phyloP scores from a whole-genome alignment of 495 filamentous ascomycete genomes.

The Paragyromitra xinjiangensis region DNA sequence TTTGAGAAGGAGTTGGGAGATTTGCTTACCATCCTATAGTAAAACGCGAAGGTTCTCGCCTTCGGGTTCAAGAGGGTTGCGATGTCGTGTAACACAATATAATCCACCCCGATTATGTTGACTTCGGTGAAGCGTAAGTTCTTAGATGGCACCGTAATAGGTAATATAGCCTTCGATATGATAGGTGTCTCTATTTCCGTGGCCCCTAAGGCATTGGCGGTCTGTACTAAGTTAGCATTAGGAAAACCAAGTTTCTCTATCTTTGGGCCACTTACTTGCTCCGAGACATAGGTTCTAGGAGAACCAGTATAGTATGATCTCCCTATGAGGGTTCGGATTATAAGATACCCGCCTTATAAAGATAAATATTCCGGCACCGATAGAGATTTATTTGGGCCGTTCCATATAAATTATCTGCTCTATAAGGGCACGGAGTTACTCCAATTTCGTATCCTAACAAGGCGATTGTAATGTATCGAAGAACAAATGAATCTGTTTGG shows the following conservation, averaged over 20 bases:
- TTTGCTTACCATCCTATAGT: background rate
- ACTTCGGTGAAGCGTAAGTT: background rate
- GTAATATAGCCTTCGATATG: background rate
- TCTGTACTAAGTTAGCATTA: background rate
- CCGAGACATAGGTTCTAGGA: background rate
- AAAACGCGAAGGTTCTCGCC: background rate
- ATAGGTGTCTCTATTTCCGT: background rate
- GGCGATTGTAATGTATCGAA: too few relatives aligned
- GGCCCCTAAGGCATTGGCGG: background rate
- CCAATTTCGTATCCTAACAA: too few relatives aligned
- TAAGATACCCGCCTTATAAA: too few relatives aligned
- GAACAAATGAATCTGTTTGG: too few relatives aligned
- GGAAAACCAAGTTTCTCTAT: background rate
- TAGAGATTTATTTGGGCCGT: too few relatives aligned
- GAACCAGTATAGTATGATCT: too few relatives aligned
- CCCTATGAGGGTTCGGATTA: too few relatives aligned
- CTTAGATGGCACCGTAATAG: background rate
- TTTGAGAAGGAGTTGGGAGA: background rate
- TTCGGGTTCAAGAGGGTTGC: background rate
- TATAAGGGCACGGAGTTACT: too few relatives aligned
- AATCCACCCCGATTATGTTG: background rate
- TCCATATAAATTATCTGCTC: too few relatives aligned
- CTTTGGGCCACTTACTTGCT: background rate
- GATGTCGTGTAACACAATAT: background rate
- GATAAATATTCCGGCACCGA: too few relatives aligned